Evolutionary conservation across 306 rosid genomes (phyloP).

Genomic region (Parietaria judaica): DNA sequence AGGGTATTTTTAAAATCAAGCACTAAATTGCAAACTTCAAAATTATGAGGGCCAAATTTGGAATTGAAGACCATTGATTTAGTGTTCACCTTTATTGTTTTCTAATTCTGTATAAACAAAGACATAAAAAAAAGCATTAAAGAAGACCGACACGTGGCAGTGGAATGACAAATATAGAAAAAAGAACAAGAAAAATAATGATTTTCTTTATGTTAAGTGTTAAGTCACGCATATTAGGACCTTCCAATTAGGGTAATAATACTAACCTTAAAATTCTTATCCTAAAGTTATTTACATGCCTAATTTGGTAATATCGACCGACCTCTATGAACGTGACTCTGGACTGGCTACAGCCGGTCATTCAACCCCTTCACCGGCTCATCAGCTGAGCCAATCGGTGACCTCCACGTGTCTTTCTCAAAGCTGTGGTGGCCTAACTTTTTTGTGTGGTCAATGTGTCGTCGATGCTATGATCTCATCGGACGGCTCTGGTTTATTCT

Average conservation of each 20-base stretch:
- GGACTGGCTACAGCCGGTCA: conserved; percentile 44
- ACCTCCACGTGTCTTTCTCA: conserved; percentile 21
- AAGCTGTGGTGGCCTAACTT: conserved; percentile 5
- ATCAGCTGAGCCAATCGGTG: conserved; percentile 11
- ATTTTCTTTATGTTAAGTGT: conserved; percentile 11
- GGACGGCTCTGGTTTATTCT: conserved; percentile 12
- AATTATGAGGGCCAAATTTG: not conserved
- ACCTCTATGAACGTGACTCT: conserved; percentile 27
- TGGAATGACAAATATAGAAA: not conserved
- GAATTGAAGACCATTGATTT: not conserved
- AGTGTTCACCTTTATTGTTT: not conserved
- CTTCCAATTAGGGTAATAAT: conserved; percentile 43
- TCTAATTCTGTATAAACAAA: not conserved
- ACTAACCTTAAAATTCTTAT: conserved; percentile 41
- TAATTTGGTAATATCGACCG: conserved; percentile 35
- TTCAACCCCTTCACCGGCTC: not conserved
- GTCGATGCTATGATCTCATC: conserved; percentile 8
- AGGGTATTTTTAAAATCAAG: too few relatives aligned
- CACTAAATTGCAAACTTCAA: not conserved
- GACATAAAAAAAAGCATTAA: not conserved
- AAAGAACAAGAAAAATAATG: not conserved
- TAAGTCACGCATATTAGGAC: conserved; percentile 28
- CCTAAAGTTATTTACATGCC: conserved; percentile 31
- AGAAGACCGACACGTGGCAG: conserved; percentile 34
- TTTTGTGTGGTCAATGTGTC: conserved; percentile 7